Evolutionary conservation across 116 monocot species (phyloP).

Genomic region (Posidonia oceanica): DNA sequence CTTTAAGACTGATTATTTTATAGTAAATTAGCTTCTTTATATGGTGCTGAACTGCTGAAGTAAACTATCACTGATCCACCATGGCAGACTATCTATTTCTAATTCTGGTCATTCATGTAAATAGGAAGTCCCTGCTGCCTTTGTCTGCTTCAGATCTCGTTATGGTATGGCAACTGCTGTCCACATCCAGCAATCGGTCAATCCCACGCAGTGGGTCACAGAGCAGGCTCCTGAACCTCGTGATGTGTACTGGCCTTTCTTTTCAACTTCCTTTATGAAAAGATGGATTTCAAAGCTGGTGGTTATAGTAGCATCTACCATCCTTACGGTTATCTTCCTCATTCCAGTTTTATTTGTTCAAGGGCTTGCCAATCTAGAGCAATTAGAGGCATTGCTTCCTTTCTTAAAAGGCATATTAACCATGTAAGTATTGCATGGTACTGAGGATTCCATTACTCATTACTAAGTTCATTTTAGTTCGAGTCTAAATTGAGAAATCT

Average conservation of each 20-base stretch:
- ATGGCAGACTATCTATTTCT: too few relatives aligned
- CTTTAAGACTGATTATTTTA: too few relatives aligned
- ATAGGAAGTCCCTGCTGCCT: slow-evolving; percentile 95
- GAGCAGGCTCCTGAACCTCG: slow-evolving; percentile 90
- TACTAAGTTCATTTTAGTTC: background rate
- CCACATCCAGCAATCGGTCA: slow-evolving; percentile 57
- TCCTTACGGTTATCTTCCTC: slow-evolving; percentile 65
- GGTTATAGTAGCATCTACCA: slow-evolving; percentile 52
- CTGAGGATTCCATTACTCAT: background rate
- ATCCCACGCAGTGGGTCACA: slow-evolving; percentile 82
- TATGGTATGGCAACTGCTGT: slow-evolving; percentile 59
- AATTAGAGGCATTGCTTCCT: slow-evolving; percentile 63
- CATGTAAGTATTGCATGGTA: slow-evolving; percentile 40
- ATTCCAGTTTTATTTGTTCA: slow-evolving; percentile 87
- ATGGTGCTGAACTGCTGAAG: too few relatives aligned
- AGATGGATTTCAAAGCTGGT: slow-evolving; percentile 85
- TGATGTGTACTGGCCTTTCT: slow-evolving; percentile 97
- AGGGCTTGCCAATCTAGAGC: slow-evolving; percentile 76
- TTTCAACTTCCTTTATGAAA: slow-evolving; percentile 70
- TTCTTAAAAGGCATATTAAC: slow-evolving; percentile 55
- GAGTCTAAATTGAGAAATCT: background rate
- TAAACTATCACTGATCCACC: too few relatives aligned
- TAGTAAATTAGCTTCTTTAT: too few relatives aligned
- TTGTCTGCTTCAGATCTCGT: slow-evolving; percentile 91
- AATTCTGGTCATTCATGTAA: background rate